Conservation (phyloP, 306 rosid genomes). For the Gleditsia sinensis region DNA sequence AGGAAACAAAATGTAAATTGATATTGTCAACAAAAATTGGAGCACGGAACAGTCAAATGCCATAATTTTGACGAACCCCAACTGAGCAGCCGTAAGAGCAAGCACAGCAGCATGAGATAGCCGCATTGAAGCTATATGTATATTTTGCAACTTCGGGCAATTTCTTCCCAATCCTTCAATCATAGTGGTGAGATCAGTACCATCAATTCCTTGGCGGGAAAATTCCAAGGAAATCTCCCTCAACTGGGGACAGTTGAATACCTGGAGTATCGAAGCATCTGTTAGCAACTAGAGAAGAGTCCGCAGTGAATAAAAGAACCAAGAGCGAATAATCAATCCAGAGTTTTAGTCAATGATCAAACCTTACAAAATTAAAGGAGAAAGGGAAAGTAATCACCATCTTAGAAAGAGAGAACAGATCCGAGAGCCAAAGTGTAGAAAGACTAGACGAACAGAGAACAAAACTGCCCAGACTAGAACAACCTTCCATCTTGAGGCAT, state of each 20-base stretch:
- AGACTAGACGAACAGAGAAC: constrained; percentile 79
- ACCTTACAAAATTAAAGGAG: background rate
- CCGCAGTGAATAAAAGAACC: background rate
- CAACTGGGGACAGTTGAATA: constrained; percentile 82
- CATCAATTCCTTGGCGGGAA: constrained; percentile 67
- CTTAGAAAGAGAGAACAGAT: constrained; percentile 77
- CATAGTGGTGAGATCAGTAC: constrained; percentile 70
- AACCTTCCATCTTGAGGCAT: constrained; percentile 90
- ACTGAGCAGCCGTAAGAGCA: constrained; percentile 82
- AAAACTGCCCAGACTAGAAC: constrained; percentile 78
- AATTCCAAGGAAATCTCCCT: constrained; percentile 89
- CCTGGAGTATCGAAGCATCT: constrained; percentile 46
- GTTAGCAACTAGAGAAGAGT: constrained; percentile 22
- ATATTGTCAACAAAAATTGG: background rate
- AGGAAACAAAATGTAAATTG: background rate
- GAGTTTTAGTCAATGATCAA: constrained; percentile 1
- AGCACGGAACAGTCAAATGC: constrained; percentile 9
- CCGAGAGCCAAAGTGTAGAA: constrained; percentile 89
- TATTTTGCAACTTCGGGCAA: constrained; percentile 79
- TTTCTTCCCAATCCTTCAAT: constrained; percentile 72
- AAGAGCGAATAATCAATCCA: background rate
- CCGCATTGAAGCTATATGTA: constrained; percentile 82
- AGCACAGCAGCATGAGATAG: constrained; percentile 91
- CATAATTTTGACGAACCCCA: constrained; percentile 63
- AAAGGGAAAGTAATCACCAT: constrained; percentile 58